These are phyloP conservation scores for Cladophialophora immunda DNA, from an alignment of 2,329 filamentous ascomycete genomes.

Conservation along the genomic window DNA sequence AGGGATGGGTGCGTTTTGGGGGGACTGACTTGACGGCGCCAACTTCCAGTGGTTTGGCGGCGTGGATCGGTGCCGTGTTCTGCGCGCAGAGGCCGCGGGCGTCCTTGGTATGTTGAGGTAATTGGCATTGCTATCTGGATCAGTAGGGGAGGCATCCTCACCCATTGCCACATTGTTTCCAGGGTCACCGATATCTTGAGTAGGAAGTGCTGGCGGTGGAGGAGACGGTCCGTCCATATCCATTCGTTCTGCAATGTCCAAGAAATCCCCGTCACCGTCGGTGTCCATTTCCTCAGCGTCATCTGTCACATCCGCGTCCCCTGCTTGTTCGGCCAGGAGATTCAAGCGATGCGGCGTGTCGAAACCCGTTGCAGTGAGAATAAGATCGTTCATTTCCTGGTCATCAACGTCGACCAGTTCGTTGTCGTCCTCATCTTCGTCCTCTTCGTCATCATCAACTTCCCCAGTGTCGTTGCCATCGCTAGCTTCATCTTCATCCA, in stretches of 20 bases:
- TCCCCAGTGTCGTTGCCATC: constrained; percentile 56
- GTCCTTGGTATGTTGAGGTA: constrained; percentile 83
- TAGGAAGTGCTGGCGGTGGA: constrained; percentile 68
- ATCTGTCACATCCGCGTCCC: constrained; percentile 45
- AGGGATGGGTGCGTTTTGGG: constrained; percentile 74
- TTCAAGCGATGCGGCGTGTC: constrained; percentile 31
- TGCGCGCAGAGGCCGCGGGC: constrained; percentile 62
- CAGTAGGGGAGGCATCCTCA: constrained; percentile 27
- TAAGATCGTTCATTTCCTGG: constrained; percentile 36
- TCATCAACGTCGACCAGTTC: constrained; percentile 38
- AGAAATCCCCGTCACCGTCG: constrained; percentile 68
- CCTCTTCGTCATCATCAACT: constrained; percentile 55
- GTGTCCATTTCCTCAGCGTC: constrained; percentile 56
- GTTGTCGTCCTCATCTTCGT: constrained; percentile 47
- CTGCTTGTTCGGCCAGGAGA: constrained; percentile 33
- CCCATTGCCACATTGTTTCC: constrained; percentile 25
- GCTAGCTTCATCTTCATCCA: constrained; percentile 45
- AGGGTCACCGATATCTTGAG: constrained; percentile 22
- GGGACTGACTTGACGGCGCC: constrained; percentile 43
- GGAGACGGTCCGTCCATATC: constrained; percentile 76
- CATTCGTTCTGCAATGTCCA: constrained; percentile 80
- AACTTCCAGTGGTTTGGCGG: constrained; percentile 40
- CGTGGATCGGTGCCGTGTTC: constrained; percentile 47
- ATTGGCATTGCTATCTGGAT: constrained; percentile 41
- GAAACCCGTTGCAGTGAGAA: constrained; percentile 32